Evolutionary conservation across 1,284 basidiomycete genomes (phyloP), one percentile per base, ranked within the genome.

Genomic region (Leccinum pachyderme): DNA sequence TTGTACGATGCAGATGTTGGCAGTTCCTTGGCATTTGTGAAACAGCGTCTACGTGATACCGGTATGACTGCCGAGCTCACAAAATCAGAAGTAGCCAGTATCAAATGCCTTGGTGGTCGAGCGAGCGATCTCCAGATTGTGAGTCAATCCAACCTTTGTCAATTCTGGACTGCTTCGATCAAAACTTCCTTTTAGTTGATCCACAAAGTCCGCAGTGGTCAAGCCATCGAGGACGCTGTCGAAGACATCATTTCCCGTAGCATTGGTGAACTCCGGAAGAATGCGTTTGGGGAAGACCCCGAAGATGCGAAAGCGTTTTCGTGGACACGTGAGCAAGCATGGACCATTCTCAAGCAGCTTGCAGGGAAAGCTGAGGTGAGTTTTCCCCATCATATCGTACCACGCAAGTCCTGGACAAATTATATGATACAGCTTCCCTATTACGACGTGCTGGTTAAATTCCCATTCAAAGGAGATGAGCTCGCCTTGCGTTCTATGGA

Each of bases 401-500:
- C 39, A 29, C 4, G 9, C n/a, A 25, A 29, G 7, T 45, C 12
- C 18, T 53, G n/a, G 22, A 44, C 18, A 13, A 49, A 12, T 28
- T 33, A 39, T 58, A 29, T 15, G 31, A 1, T 9, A 9, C 22
- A 93, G 91, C 73, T 91, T 13, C 79, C 89, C 9, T 98, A 98
- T 70, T 85, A 93, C 56, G 85, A 93, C 39, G 77, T 93, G 8
- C 75, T 99, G 52, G 73, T 90, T 55, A 87, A 92, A 52, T 90
- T 89, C 68, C 93, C 92, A 1, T 98, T 97, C 84, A 97, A 95
- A 70, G 92, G 90, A 18, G 87, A 95, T 63, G 95, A 98, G 67
- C 75, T 77, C 12, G 80, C 91, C 5, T 70, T 99, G 58, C 83
- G 93, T 60, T 83, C 81, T 27, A 86, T 99, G 82, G 96, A 98